Conservation (phyloP, 2,329 filamentous ascomycete genomes). For the Trichophyton simii region DNA sequence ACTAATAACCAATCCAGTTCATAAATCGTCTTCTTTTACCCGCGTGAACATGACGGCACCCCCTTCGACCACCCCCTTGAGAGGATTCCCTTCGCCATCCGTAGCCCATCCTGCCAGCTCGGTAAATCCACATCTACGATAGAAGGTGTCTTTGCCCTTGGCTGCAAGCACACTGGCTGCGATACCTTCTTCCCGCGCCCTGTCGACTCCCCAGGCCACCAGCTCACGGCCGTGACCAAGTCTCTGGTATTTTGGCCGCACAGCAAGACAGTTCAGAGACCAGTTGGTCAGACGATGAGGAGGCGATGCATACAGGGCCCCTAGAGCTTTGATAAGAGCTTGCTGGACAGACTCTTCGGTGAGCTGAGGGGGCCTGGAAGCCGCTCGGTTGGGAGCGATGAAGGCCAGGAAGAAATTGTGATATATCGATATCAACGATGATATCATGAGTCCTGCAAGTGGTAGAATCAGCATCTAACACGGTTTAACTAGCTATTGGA, state of each 20-base stretch:
- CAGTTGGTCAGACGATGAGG: slow-evolving; percentile 10
- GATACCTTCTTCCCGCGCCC: slow-evolving; percentile 13
- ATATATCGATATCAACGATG: background rate
- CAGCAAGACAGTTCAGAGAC: slow-evolving; percentile 17
- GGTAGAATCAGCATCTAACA: background rate
- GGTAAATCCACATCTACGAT: slow-evolving; percentile 8
- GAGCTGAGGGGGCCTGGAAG: slow-evolving; percentile 6
- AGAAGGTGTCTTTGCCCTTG: slow-evolving; percentile 8
- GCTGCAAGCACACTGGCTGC: slow-evolving; percentile 8
- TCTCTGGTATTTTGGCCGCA: slow-evolving; percentile 15
- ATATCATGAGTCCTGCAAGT: background rate
- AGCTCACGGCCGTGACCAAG: slow-evolving; percentile 16
- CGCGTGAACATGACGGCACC: slow-evolving; percentile 8
- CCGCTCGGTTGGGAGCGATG: slow-evolving; percentile 7
- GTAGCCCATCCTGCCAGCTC: slow-evolving; percentile 8
- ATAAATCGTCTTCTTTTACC: background rate
- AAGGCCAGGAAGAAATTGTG: background rate
- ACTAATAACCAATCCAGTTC: background rate
- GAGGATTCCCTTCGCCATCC: slow-evolving; percentile 7
- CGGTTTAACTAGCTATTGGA: background rate
- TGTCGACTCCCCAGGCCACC: slow-evolving; percentile 14
- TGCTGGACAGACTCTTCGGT: background rate
- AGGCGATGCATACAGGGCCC: slow-evolving; percentile 1
- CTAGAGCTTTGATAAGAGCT: background rate
- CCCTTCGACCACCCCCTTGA: slow-evolving; percentile 4